A percentile compares a stretch with the other conserved stretches of the same genome.
Evolutionary conservation across 2,329 filamentous ascomycete species (phyloP).

Genomic region (Harringtonia aguacate): DNA sequence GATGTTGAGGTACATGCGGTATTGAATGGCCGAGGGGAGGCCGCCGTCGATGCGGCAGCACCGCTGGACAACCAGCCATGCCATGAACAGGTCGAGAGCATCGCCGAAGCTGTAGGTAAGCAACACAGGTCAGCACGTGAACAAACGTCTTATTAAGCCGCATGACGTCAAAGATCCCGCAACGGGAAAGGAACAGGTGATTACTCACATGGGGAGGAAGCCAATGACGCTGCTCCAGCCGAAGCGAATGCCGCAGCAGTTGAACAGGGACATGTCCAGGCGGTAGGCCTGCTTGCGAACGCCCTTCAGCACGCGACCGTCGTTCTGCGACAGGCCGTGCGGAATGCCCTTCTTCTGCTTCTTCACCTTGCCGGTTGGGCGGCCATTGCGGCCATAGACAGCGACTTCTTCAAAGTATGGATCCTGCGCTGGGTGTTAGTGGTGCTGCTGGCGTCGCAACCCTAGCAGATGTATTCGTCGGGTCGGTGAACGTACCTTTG

Average conservation of each 20-base stretch:
- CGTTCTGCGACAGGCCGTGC: slow-evolving; percentile 70
- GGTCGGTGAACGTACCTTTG: slow-evolving; percentile 11
- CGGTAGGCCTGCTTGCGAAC: slow-evolving; percentile 79
- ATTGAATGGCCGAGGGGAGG: slow-evolving; percentile 48
- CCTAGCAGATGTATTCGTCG: background rate
- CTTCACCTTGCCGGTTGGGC: slow-evolving; percentile 60
- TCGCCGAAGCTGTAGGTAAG: slow-evolving; percentile 54
- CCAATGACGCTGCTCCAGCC: slow-evolving; percentile 86
- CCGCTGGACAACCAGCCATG: slow-evolving; percentile 61
- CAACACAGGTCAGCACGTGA: background rate
- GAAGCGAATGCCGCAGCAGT: slow-evolving; percentile 68
- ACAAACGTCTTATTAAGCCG: too few relatives aligned
- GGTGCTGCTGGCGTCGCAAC: background rate
- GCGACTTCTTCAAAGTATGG: slow-evolving; percentile 80
- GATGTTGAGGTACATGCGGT: slow-evolving; percentile 75
- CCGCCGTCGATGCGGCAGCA: slow-evolving; percentile 69
- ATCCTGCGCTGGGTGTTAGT: slow-evolving; percentile 44
- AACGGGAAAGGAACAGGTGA: background rate
- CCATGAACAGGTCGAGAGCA: slow-evolving; percentile 60
- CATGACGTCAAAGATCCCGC: slow-evolving; percentile 1
- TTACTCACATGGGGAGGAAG: slow-evolving; percentile 65
- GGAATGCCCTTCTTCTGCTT: slow-evolving; percentile 80
- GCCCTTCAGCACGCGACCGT: slow-evolving; percentile 71
- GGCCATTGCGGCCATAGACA: slow-evolving; percentile 57
- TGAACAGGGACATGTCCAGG: slow-evolving; percentile 78